Evolutionary conservation across 352 stramenopile species (phyloP), one percentile per base, ranked within the genome.

Genomic region (Thalassiosira exigua): DNA sequence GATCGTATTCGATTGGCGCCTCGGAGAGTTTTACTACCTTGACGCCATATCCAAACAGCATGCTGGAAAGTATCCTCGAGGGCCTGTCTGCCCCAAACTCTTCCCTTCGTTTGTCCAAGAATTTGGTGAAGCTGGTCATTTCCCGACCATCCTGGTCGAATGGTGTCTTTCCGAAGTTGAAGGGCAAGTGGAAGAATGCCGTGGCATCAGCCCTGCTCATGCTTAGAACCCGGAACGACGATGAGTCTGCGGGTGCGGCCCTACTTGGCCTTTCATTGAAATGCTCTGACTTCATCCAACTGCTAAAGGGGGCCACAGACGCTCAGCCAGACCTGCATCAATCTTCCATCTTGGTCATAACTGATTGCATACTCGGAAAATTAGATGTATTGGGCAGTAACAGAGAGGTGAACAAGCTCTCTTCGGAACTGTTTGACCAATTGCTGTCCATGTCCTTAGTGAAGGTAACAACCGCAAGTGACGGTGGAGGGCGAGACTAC

Each of bases 1-100:
- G 87, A 53, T 93, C 87, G 17, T 93, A 94, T 56, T 93, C 89
- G 4, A 71, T 94, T 71, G 85, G 87, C 46, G 78, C 82, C 26
- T 80, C 57, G 36, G 59, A 74, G 26, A 61, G 17, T 24, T 84
- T 87, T 58, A 52, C 53, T n/a, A 46, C 71, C 14, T 21, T 93
- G 9, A 59, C 85, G n/a, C 81, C 84, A 44, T 94, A 92, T 66
- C 89, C 89, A 27, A 64, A 78, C 57, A 76, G 71, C 9, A 94
- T 94, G 89, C 9, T 81, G 19, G 17, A 73, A 26, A 52, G 62
- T n/a, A 87, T 92, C 69, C 27, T 90, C 24, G 52, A 80, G 39
- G 65, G 86, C 32, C 57, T 92, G 2, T 61, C 36, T 29, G 54
- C 62, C 12, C 67, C 36, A 44, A 26, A 44, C 19, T 59, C 68